Evolutionary conservation across 1,284 basidiomycete genomes (phyloP), one percentile per base, ranked within the genome.

Genomic region (Agroathelia rolfsii): DNA sequence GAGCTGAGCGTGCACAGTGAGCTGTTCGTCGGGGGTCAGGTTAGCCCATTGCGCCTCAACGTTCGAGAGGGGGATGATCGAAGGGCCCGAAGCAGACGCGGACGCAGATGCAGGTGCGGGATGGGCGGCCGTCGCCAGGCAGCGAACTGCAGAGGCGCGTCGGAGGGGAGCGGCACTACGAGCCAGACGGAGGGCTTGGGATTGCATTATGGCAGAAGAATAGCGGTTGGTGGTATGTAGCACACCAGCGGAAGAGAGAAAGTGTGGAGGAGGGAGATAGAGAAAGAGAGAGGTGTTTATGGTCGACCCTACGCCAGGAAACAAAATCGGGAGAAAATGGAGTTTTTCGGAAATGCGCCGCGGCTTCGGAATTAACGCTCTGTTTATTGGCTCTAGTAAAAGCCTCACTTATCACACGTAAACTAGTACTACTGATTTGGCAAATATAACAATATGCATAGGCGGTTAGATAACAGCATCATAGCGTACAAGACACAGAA

Each of bases 31-130:
- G 34, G 69, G 58, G 41, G 66, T 71, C 48, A 97, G 62, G 34
- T 67, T 69, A 47, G 78, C 78, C 93, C 94, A 98, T 53, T 83
- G 80, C 2, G 89, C 90, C 69, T 97, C 92, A 47, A 98, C 84
- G 67, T 94, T 94, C 43, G 74, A 78, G 41, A 89, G 66, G 41
- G 83, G 72, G 53, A 88, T 71, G 43, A 77, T 66, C 35, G 58
- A 48, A 24, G 48, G 36, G 13, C 52, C n/a, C n/a, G n/a, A n/a
- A n/a, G n/a, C n/a, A n/a, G n/a, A n/a, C n/a, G n/a, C 41, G 9
- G 58, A 29, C 21, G 51, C 30, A 36, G 52, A 33, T 38, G 61
- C 44, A 44, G 54, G 51, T 10, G 62, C 46, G 13, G 61, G 51
- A 41, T 55, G 56, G 38, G 72, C 70, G 20, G 73, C 64, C 27